Evolutionary conservation across 2,329 filamentous ascomycete genomes (phyloP), one percentile per base, ranked within the genome.

Genomic region (Diaporthe sp.): DNA sequence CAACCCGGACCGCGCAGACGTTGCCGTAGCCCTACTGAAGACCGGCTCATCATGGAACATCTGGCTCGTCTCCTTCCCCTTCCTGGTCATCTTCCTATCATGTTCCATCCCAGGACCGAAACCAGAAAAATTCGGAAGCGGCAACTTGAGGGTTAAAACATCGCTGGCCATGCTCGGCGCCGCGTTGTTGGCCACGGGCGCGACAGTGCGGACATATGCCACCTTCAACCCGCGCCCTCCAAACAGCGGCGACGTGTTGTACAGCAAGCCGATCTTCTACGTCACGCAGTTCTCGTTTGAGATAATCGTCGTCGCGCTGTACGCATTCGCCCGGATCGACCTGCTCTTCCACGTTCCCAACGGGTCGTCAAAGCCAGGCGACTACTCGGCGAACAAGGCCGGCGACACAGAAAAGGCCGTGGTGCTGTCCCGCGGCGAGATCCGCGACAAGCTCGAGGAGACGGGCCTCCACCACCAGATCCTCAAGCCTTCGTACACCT

Each of bases 221-320:
- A 37, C 78, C 15, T 81, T 80, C 74, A 79, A 80, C 59, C 71
- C 81, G 5, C 79, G 79, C 12, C 78, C 78, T 6, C 79, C 77
- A 0, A 59, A 77, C 12, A 74, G 57, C 7, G 28, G 80, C 31
- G 80, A 80, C 6, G 78, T 82, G 13, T 78, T 84, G 77, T 85
- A 81, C 49, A 78, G 79, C 71, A 83, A 81, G 55, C 75, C 80
- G 2, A 80, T 80, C 0, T 84, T 85, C 71, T 85, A 85, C 76
- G 78, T 80, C 28, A 84, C 84, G 49, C 78, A 79, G 49, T 85
- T 84, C 73, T 74, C 79, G 8, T 77, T 84, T 5, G 84, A 85
- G 57, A 75, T 82, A 9, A 65, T 81, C 4, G 80, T 80, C 8
- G 78, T 82, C 9, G 77, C 75, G 8, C 74, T 78, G 2, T 82